A percentile compares a stretch with the other conserved stretches of the same genome.
Conservation (phyloP, 148 eudicot species). For the Chenopodium suecicum region DNA sequence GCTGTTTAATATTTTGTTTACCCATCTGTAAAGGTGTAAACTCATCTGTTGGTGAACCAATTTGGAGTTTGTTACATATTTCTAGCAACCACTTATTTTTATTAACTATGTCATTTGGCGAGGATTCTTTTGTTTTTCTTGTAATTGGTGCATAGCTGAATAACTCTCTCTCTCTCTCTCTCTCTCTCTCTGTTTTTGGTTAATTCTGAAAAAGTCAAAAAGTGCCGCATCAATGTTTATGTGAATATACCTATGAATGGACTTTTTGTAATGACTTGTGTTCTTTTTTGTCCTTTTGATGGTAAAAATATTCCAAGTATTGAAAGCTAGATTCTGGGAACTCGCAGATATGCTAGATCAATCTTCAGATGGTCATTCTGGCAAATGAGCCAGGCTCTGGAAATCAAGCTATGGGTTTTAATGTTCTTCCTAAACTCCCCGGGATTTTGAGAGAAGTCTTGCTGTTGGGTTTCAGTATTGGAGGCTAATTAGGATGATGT, state of each 20-base stretch:
- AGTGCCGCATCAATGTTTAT: neutral
- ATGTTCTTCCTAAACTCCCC: slow-evolving; percentile 39
- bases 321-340: slow-evolving; percentile 62
- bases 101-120: neutral
- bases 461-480: slow-evolving; percentile 33
- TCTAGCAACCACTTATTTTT: neutral
- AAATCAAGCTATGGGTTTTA: slow-evolving; percentile 55
- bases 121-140: neutral
- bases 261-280: slow-evolving; percentile 14
- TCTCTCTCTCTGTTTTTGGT: neutral
- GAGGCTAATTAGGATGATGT: slow-evolving; percentile 41
- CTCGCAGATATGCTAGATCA: slow-evolving; percentile 77
- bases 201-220: neutral
- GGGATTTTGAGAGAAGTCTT: slow-evolving; percentile 40
- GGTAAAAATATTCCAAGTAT: slow-evolving; percentile 33
- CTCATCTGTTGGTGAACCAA: neutral
- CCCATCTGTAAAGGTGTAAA: too few relatives aligned
- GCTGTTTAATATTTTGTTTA: neutral
- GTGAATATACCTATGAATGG: neutral
- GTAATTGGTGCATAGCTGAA: neutral
- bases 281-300: slow-evolving; percentile 19
- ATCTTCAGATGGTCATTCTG: slow-evolving; percentile 56
- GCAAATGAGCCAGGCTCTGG: slow-evolving; percentile 61
- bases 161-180: neutral
- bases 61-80: slow-evolving; percentile 8